Conservation (phyloP, 768 basidiomycete genomes). For the Pulveroboletus sp. region DNA sequence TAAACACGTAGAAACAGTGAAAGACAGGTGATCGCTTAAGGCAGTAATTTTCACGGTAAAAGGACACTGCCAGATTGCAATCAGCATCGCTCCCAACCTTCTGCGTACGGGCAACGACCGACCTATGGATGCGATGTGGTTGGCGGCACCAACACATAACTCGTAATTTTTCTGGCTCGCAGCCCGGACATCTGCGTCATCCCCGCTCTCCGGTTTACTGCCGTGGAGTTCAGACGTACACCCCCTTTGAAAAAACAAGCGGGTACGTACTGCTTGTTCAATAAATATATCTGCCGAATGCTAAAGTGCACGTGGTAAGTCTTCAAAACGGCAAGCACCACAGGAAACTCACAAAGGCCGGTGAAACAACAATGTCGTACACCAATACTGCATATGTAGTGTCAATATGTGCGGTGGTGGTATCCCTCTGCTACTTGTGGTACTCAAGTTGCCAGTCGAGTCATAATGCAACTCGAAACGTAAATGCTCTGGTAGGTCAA, state of each 20-base stretch:
- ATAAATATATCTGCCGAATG: constrained; percentile 24
- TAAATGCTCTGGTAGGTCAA: constrained; percentile 64
- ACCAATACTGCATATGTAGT: constrained; percentile 86
- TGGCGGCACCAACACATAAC: constrained; percentile 71
- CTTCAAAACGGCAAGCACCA: neutral
- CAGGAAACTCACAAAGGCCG: constrained; percentile 63
- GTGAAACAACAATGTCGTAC: constrained; percentile 66
- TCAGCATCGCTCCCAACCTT: neutral
- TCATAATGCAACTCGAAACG: constrained; percentile 51
- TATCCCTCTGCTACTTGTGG: constrained; percentile 24
- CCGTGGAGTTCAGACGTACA: neutral
- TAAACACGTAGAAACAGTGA: constrained; percentile 75
- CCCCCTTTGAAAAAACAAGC: neutral
- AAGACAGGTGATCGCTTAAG: constrained; percentile 63
- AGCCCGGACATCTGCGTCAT: constrained; percentile 51
- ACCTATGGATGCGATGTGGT: constrained; percentile 71
- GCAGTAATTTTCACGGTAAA: constrained; percentile 60
- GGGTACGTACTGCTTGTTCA: constrained; percentile 37
- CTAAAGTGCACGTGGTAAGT: constrained; percentile 11
- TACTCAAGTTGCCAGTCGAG: constrained; percentile 29
- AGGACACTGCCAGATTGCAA: constrained; percentile 35
- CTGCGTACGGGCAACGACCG: constrained; percentile 7
- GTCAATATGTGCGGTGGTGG: constrained; percentile 65
- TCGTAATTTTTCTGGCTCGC: constrained; percentile 64
- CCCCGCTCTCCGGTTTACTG: constrained; percentile 36